A percentile compares a stretch with the other conserved stretches of the same genome.
phyloP scores from a whole-genome alignment of 768 basidiomycete genomes.

The Guyanaporus albipodus region DNA sequence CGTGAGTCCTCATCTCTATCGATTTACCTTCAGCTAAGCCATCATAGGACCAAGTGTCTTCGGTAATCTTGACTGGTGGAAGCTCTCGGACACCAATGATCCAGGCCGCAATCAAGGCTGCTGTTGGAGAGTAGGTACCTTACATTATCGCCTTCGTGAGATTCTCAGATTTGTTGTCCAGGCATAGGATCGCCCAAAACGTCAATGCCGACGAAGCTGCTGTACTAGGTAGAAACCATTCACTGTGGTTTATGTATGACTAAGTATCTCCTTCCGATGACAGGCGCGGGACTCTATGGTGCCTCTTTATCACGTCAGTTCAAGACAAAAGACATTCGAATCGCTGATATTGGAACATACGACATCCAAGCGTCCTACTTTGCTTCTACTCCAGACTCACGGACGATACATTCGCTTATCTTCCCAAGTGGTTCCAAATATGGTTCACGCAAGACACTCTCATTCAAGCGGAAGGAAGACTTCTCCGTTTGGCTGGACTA shows the following conservation, averaged over 20 bases:
- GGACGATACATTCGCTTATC: slow-evolving; percentile 70
- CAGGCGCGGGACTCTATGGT: slow-evolving; percentile 85
- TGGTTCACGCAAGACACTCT: slow-evolving; percentile 81
- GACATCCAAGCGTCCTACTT: slow-evolving; percentile 80
- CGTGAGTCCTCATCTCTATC: slow-evolving; percentile 37
- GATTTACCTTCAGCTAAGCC: not conserved
- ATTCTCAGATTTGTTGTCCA: slow-evolving; percentile 21
- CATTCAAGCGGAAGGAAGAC: slow-evolving; percentile 82
- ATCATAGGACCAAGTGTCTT: slow-evolving; percentile 71
- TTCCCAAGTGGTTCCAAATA: slow-evolving; percentile 76
- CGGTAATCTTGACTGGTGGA: slow-evolving; percentile 92
- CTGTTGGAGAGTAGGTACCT: slow-evolving; percentile 69
- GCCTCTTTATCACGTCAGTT: slow-evolving; percentile 86
- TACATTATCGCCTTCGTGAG: not conserved
- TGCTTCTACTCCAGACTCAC: slow-evolving; percentile 49
- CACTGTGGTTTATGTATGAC: not conserved
- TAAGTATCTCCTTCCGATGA: not conserved
- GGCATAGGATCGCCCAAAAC: slow-evolving; percentile 85
- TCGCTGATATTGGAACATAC: slow-evolving; percentile 67
- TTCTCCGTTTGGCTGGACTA: slow-evolving; percentile 78
- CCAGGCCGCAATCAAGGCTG: slow-evolving; percentile 70
- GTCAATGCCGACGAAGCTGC: slow-evolving; percentile 97
- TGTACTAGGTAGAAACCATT: slow-evolving; percentile 59
- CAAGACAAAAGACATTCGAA: slow-evolving; percentile 91
- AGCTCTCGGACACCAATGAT: slow-evolving; percentile 89